These are phyloP conservation scores for Pseudotsuga menziesii DNA, from an alignment of 75 land plant genomes.

Conservation along the genomic window DNA sequence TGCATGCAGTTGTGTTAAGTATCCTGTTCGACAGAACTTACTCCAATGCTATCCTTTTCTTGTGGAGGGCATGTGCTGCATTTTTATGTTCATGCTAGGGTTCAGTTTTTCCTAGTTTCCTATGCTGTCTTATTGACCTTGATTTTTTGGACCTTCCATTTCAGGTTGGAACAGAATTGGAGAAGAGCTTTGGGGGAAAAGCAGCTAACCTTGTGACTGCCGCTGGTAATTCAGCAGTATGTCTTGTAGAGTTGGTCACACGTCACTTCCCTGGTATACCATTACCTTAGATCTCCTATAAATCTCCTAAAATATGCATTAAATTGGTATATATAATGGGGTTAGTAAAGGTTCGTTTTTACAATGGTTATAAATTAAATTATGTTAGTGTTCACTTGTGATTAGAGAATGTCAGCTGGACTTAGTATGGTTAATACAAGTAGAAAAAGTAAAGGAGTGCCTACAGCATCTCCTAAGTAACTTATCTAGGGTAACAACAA, in stretches of 20 bases:
- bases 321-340: not conserved
- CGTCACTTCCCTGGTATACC: constrained; percentile 87
- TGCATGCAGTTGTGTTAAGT: not conserved
- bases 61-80: not conserved
- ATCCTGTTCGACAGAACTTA: not conserved
- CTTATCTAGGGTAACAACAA: too few relatives aligned
- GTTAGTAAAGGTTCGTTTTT: not conserved
- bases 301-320: not conserved
- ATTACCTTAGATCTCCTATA: not conserved
- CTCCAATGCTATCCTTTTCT: not conserved
- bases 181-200: constrained; percentile 77
- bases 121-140: not conserved
- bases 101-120: not conserved
- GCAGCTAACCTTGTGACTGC: constrained; percentile 80
- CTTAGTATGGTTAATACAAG: too few relatives aligned
- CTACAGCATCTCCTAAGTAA: too few relatives aligned
- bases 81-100: not conserved
- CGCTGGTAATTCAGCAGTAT: constrained; percentile 75
- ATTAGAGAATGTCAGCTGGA: not conserved
- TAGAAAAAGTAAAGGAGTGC: too few relatives aligned
- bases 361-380: not conserved
- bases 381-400: not conserved
- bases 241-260: constrained; percentile 72
- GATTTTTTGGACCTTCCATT: not conserved
- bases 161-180: constrained; percentile 86